These are phyloP conservation scores for Lepraria neglecta DNA, from an alignment of 495 filamentous ascomycete species.

Conservation along the genomic window DNA sequence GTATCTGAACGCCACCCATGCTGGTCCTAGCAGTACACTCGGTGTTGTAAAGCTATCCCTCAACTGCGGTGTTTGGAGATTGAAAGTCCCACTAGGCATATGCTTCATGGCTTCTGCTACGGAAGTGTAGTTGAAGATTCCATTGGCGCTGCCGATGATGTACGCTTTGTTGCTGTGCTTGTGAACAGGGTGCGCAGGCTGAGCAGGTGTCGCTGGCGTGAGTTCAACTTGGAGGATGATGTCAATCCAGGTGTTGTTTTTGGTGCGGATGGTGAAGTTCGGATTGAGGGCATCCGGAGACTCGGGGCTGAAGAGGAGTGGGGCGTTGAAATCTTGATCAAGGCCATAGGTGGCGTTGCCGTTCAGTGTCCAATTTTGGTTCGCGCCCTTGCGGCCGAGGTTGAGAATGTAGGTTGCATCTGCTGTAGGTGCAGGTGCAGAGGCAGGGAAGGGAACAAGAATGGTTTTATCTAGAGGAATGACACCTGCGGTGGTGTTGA, in stretches of 20 bases:
- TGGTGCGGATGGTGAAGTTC: conserved; percentile 19
- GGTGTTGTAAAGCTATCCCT: conserved; percentile 45
- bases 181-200: conserved; percentile 51
- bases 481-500: conserved; percentile 27
- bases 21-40: conserved; percentile 25
- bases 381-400: conserved; percentile 18
- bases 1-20: conserved; percentile 52
- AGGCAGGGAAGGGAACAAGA: conserved; percentile 15
- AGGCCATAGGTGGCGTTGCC: conserved; percentile 18
- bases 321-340: conserved; percentile 14
- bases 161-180: conserved; percentile 58
- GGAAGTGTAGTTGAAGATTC: conserved; percentile 43
- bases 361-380: conserved; percentile 16
- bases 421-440: conserved; percentile 9
- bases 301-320: conserved; percentile 23
- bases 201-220: conserved; percentile 9
- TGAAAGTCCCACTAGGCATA: conserved; percentile 44
- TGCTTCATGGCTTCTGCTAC: conserved; percentile 46
- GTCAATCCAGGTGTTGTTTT: conserved; percentile 24
- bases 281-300: conserved; percentile 10
- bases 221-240: conserved; percentile 19
- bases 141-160: conserved; percentile 47
- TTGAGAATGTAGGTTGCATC: conserved; percentile 23
- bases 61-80: conserved; percentile 47
- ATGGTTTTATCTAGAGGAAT: conserved; percentile 27